Base-by-base conservation (phyloP, 2,329 filamentous ascomycete genomes). In the Penicillium olsonii region DNA sequence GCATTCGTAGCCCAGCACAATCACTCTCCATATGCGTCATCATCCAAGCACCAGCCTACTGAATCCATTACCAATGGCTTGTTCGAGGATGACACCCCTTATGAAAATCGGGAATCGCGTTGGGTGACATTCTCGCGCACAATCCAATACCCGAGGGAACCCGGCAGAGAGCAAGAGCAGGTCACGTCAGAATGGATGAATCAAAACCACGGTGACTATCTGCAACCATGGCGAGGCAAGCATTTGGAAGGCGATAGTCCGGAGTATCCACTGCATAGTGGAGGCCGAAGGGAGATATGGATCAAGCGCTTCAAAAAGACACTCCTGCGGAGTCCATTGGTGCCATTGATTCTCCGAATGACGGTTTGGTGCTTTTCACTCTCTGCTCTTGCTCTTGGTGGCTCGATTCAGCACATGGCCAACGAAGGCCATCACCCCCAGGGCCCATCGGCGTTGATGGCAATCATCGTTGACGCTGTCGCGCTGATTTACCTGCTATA, bases 401-500 rank as follows among this genome's bases (percentile, higher is more conserved):
- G 80, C 3, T 84, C 84, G 19, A 91, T 97, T 42, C 89, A 85
- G 67, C 75, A 84, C 59, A 71, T 83, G 45, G 80, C 85, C 46
- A 70, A 76, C 20, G 60, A 70, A 60, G 60, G 73, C 64, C 50
- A 69, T 65, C 68, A 74, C 24, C 72, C 77, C 2, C 85, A 90
- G 67, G 84, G 82, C 24, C 84, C 87, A 33, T 95, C 94, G 43
- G 88, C 90, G 7, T 82, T 91, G 51, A 91, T 97, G 75, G 92
- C 92, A 24, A 87, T 97, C 45, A 83, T 90, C 29, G 88, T 99
- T 33, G 92, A 97, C 70, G 84, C 87, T 6, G 81, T 97, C 12
- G 92, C 94, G 3, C 81, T 97, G 50, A 84, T 92, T 2, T 99
- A 97, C 72, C 87, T 95, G 47, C 75, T 88, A 41, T 97, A 96